These are phyloP conservation scores for Alternaria tenuissima DNA, from an alignment of 2,329 filamentous ascomycete genomes.

Conservation along the genomic window DNA sequence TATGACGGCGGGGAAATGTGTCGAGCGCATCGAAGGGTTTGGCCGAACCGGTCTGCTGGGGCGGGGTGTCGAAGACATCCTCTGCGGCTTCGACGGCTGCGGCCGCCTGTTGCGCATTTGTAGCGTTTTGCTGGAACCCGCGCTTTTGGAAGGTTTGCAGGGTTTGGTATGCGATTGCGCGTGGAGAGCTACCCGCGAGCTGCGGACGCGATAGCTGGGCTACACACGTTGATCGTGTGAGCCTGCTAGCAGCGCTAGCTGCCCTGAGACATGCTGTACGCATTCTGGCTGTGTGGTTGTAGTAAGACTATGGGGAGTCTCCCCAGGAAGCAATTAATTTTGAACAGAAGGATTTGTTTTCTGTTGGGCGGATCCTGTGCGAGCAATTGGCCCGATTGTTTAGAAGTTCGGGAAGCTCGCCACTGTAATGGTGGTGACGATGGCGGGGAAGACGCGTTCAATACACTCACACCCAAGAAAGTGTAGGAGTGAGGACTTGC, in stretches of 20 bases:
- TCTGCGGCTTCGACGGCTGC: constrained; percentile 35
- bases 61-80: constrained; percentile 42
- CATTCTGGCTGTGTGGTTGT: constrained; percentile 31
- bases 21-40: constrained; percentile 59
- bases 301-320: constrained; percentile 5
- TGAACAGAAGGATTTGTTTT: neutral
- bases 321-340: neutral
- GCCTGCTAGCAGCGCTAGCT: constrained; percentile 39
- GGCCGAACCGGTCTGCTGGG: constrained; percentile 27
- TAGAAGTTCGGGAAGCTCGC: constrained; percentile 5
- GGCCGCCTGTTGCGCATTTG: constrained; percentile 27
- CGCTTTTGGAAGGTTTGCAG: constrained; percentile 29
- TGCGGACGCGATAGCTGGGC: constrained; percentile 33
- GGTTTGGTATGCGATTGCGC: constrained; percentile 25
- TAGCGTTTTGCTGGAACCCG: constrained; percentile 34
- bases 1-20: constrained; percentile 82
- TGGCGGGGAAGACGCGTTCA: constrained; percentile 1
- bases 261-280: constrained; percentile 44
- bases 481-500: neutral
- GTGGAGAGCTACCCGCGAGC: constrained; percentile 25
- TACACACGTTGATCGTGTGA: constrained; percentile 32
- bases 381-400: constrained; percentile 3
- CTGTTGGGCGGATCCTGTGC: neutral
- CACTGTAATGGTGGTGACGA: constrained; percentile 1
- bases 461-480: constrained; percentile 3